These are phyloP conservation scores for Rhodotorula graminis DNA, from an alignment of 768 basidiomycete genomes.

Conservation along the genomic window DNA sequence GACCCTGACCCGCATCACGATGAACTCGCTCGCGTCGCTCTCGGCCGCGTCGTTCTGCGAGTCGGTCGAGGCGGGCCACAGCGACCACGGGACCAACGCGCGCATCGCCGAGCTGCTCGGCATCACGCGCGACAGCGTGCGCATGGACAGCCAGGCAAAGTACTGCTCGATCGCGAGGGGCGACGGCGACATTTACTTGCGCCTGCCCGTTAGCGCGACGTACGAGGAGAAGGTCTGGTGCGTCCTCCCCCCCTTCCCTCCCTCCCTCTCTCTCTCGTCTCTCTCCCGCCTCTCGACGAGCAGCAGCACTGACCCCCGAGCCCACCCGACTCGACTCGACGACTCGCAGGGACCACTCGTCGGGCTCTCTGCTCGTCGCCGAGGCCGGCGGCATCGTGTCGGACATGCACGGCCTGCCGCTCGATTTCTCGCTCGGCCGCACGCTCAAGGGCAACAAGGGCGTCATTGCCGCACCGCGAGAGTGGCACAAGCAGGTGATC, in stretches of 20 bases:
- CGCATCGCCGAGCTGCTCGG: constrained; percentile 64
- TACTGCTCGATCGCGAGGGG: constrained; percentile 81
- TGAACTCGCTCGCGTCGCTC: constrained; percentile 51
- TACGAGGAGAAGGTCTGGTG: constrained; percentile 97
- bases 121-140: constrained; percentile 61
- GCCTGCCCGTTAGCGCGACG: constrained; percentile 67
- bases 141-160: constrained; percentile 97
- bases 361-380: constrained; percentile 73
- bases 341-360: constrained; percentile 73
- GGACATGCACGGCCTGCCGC: constrained; percentile 68
- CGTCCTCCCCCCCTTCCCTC: constrained; percentile 36
- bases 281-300: background rate
- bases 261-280: too few relatives aligned
- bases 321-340: background rate
- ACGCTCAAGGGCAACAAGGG: constrained; percentile 83
- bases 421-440: constrained; percentile 82
- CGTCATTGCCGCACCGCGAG: constrained; percentile 73
- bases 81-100: constrained; percentile 74
- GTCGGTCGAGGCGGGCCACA: constrained; percentile 85
- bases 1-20: constrained; percentile 54
- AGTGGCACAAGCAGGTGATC: constrained; percentile 64
- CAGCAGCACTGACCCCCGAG: too few relatives aligned
- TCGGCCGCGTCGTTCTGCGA: constrained; percentile 69
- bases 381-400: constrained; percentile 88
- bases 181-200: constrained; percentile 74